Percentiles rank a stretch among this genome's conserved stretches.
Evolutionary conservation across 1,139 yeast species (phyloP).

Genomic region (Nakaseomyces bracarensis): DNA sequence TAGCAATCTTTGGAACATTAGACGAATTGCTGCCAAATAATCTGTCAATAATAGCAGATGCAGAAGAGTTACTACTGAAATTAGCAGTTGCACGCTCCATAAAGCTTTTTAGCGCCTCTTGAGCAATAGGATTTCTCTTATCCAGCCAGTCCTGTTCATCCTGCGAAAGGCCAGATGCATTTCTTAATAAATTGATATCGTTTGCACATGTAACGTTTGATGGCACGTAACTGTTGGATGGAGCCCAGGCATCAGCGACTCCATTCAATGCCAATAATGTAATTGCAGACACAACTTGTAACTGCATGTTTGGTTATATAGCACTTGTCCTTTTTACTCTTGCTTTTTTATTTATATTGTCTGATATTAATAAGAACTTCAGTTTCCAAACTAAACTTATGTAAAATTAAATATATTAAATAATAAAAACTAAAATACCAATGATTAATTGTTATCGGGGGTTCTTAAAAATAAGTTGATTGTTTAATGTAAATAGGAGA

Average conservation of each 20-base stretch:
- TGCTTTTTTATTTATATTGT: background rate
- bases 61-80: conserved; percentile 34
- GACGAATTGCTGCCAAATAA: conserved; percentile 12
- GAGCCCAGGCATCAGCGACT: conserved; percentile 42
- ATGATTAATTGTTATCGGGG: too few species aligned
- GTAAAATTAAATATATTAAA: too few species aligned
- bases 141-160: conserved; percentile 33
- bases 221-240: conserved; percentile 58
- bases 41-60: conserved; percentile 30
- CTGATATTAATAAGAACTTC: too few species aligned
- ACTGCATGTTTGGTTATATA: background rate
- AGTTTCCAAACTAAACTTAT: too few species aligned
- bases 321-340: background rate
- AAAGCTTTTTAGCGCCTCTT: conserved; percentile 47
- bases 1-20: conserved; percentile 39
- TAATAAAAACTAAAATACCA: too few species aligned
- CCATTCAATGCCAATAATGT: conserved; percentile 1
- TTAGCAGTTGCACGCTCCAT: conserved; percentile 49
- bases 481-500: too few species aligned
- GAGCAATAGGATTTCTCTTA: conserved; percentile 46
- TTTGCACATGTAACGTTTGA: conserved; percentile 51
- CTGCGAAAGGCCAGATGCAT: conserved; percentile 31
- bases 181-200: conserved; percentile 33
- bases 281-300: conserved; percentile 2
- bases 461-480: too few species aligned